Percentiles rank a stretch among this genome's conserved stretches.
These are phyloP conservation scores for Paraconiothyrium sp. DNA, from an alignment of 2,329 filamentous ascomycete species.

Conservation along the genomic window DNA sequence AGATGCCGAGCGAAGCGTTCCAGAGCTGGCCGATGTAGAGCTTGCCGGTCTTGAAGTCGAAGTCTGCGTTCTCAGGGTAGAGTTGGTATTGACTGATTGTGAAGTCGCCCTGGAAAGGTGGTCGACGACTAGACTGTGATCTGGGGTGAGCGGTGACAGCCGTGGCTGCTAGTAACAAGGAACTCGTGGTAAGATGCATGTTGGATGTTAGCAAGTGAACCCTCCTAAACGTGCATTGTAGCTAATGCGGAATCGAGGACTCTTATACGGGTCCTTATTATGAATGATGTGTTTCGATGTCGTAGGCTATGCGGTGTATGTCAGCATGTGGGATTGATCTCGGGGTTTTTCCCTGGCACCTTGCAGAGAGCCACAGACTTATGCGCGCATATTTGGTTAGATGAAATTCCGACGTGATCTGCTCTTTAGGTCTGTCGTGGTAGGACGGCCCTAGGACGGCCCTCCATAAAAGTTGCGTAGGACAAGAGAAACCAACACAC, in stretches of 20 bases:
- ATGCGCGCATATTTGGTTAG: constrained; percentile 1
- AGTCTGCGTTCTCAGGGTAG: constrained; percentile 32
- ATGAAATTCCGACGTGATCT: background rate
- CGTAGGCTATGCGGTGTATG: background rate
- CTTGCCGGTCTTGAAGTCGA: constrained; percentile 26
- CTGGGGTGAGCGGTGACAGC: background rate
- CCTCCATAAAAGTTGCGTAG: background rate
- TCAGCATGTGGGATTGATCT: background rate
- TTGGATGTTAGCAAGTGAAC: background rate
- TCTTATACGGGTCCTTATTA: background rate
- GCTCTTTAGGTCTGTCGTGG: background rate
- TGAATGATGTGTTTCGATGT: background rate
- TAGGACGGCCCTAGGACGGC: background rate
- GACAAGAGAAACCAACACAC: background rate
- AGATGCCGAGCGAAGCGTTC: constrained; percentile 32
- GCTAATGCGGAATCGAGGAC: background rate
- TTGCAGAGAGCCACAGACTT: background rate
- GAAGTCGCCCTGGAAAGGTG: constrained; percentile 11
- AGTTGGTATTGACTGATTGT: constrained; percentile 27
- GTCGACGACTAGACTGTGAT: background rate
- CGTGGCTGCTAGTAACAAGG: background rate
- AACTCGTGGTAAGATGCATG: background rate
- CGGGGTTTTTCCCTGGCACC: background rate
- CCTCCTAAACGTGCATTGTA: background rate
- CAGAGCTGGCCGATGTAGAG: constrained; percentile 30